Evolutionary conservation across 2,329 filamentous ascomycete species (phyloP).

Genomic region (Fusarium avenaceum): DNA sequence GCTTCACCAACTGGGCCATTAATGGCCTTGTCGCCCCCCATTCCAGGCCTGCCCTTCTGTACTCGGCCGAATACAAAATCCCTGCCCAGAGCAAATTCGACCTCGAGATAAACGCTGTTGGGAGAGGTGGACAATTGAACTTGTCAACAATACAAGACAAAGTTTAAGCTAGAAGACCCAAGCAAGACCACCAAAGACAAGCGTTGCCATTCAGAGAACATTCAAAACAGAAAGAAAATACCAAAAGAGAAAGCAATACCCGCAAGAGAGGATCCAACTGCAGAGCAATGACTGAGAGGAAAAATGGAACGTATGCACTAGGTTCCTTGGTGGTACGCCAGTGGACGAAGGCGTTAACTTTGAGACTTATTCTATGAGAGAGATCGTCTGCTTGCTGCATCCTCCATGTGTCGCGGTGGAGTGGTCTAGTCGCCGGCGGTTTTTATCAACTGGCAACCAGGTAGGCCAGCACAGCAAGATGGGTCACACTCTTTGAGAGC

Average conservation of each 20-base stretch:
- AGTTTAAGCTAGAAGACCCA: constrained; percentile 22
- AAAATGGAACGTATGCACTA: constrained; percentile 41
- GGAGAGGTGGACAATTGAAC: constrained; percentile 12
- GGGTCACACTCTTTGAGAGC: constrained; percentile 77
- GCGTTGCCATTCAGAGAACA: constrained; percentile 2
- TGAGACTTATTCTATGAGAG: constrained; percentile 55
- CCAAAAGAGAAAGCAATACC: constrained; percentile 22
- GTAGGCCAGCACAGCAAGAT: constrained; percentile 92
- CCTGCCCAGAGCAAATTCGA: constrained; percentile 21
- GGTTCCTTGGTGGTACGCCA: constrained; percentile 47
- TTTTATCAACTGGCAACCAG: constrained; percentile 84
- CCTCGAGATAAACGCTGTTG: constrained; percentile 15
- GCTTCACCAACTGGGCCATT: constrained; percentile 41
- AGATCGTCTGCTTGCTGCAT: constrained; percentile 65
- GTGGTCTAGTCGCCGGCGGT: constrained; percentile 72
- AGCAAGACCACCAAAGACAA: constrained; percentile 9
- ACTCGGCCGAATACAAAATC: constrained; percentile 32
- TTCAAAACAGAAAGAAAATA: not conserved
- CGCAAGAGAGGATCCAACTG: constrained; percentile 32
- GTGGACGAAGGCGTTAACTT: constrained; percentile 51
- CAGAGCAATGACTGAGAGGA: constrained; percentile 26
- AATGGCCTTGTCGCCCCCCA: constrained; percentile 38
- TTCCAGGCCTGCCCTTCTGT: constrained; percentile 38
- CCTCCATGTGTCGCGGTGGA: constrained; percentile 65
- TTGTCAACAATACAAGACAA: constrained; percentile 22